phyloP scores from a whole-genome alignment of 2,329 filamentous ascomycete genomes.

The Alternaria viburni region DNA sequence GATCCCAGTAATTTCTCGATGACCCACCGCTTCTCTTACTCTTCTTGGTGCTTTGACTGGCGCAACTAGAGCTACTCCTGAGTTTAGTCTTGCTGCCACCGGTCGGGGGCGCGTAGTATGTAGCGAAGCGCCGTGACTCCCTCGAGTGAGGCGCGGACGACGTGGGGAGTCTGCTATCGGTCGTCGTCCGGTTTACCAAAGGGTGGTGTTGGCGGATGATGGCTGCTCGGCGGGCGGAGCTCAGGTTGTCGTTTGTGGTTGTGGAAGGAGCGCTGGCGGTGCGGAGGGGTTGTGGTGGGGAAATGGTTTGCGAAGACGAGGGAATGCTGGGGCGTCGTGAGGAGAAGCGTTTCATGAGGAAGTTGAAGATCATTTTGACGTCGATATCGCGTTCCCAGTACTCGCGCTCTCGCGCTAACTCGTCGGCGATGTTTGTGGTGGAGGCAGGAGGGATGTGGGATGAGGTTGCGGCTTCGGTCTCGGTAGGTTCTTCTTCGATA shows the following conservation, averaged over 20 bases:
- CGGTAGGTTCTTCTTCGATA: conserved; percentile 66
- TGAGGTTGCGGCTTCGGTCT: conserved; percentile 54
- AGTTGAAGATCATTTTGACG: conserved; percentile 88
- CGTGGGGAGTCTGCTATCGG: conserved; percentile 33
- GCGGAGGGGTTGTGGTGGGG: conserved; percentile 2
- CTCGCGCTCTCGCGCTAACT: conserved; percentile 62
- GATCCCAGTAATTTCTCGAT: conserved; percentile 89
- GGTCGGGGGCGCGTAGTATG: conserved; percentile 4
- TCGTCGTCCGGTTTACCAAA: conserved; percentile 67
- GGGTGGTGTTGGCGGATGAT: conserved; percentile 90
- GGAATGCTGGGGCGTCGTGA: conserved; percentile 41
- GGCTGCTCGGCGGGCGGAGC: conserved; percentile 71
- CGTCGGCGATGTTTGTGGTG: conserved; percentile 32
- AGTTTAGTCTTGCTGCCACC: conserved; percentile 16
- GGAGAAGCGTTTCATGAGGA: conserved; percentile 47
- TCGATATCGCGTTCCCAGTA: conserved; percentile 96
- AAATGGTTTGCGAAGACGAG: conserved; percentile 12
- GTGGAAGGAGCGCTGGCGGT: not conserved
- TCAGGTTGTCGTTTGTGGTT: conserved; percentile 22
- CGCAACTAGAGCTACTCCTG: conserved; percentile 70
- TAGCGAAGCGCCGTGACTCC: conserved; percentile 18
- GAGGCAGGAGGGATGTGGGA: conserved; percentile 34
- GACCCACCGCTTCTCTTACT: conserved; percentile 73
- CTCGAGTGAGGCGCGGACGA: conserved; percentile 23
- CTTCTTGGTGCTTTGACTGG: conserved; percentile 83